These are phyloP conservation scores for Suhomyces coccinellae DNA, from an alignment of 1,139 yeast species.

Conservation along the genomic window DNA sequence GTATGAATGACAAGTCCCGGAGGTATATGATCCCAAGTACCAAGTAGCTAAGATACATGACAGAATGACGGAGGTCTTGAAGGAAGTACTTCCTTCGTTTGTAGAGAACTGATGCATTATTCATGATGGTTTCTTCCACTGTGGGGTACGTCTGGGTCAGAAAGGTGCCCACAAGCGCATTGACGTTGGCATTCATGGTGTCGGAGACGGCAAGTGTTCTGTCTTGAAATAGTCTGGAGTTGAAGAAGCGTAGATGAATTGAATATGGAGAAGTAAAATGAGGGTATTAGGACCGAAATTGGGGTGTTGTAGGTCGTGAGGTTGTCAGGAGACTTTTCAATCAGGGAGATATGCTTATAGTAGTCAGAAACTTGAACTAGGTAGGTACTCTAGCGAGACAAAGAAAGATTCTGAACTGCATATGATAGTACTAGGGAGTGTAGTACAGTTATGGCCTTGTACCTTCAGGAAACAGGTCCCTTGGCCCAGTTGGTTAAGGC, in stretches of 20 bases:
- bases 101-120: conserved; percentile 39
- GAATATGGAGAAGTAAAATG: too few relatives aligned
- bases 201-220: not conserved
- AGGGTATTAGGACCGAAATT: too few relatives aligned
- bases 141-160: conserved; percentile 36
- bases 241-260: not conserved
- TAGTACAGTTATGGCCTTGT: not conserved
- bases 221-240: not conserved
- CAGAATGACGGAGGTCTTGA: conserved; percentile 32
- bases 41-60: conserved; percentile 32
- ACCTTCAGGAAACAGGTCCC: conserved; percentile 28
- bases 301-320: too few relatives aligned
- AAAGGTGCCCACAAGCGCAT: conserved; percentile 30
- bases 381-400: too few relatives aligned
- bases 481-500: conserved; percentile 92
- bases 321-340: too few relatives aligned
- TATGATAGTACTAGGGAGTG: not conserved
- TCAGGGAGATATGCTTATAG: too few relatives aligned
- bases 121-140: conserved; percentile 36
- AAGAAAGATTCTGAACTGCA: not conserved
- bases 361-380: too few relatives aligned
- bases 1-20: conserved; percentile 36
- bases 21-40: conserved; percentile 35
- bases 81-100: conserved; percentile 43
- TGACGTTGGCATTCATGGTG: conserved; percentile 15